A percentile compares a stretch with the other conserved stretches of the same genome.
Evolutionary conservation across 1,284 basidiomycete genomes (phyloP).

Genomic region (Somion occarium): DNA sequence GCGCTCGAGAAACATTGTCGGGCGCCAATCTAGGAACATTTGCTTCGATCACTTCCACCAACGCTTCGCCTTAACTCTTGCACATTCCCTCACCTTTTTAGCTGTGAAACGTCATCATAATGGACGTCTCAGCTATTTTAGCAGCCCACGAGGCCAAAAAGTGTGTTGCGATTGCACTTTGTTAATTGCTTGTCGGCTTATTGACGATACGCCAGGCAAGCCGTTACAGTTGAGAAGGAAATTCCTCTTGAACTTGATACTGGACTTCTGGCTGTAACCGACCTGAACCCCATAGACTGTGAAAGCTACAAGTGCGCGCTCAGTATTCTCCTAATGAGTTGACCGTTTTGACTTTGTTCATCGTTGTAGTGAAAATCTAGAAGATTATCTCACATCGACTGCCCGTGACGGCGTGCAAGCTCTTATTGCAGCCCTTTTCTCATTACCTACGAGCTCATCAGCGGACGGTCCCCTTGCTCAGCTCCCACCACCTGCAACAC

Average conservation of each 20-base stretch:
- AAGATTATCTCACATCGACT: constrained; percentile 75
- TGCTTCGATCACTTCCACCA: too few relatives aligned
- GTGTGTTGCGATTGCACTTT: constrained; percentile 29
- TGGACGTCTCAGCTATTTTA: constrained; percentile 80
- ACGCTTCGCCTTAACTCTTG: too few relatives aligned
- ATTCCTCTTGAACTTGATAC: constrained; percentile 80
- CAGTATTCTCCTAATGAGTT: neutral
- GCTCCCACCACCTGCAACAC: constrained; percentile 73
- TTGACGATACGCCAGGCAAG: constrained; percentile 42
- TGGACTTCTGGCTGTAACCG: constrained; percentile 82
- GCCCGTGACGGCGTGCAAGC: constrained; percentile 86
- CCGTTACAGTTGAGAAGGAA: constrained; percentile 71
- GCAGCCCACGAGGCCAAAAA: constrained; percentile 64
- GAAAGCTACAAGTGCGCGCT: constrained; percentile 70
- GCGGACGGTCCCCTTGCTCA: constrained; percentile 82
- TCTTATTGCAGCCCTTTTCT: constrained; percentile 78
- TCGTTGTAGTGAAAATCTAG: constrained; percentile 59
- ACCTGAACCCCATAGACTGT: constrained; percentile 81
- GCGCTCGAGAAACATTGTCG: too few relatives aligned
- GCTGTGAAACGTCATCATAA: too few relatives aligned
- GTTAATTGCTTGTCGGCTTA: neutral
- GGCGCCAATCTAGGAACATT: too few relatives aligned
- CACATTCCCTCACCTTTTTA: too few relatives aligned
- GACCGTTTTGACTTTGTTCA: neutral
- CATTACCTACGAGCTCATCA: constrained; percentile 73